Base-by-base conservation (phyloP, 2,329 filamentous ascomycete genomes). In the Xylariaceae sp. region DNA sequence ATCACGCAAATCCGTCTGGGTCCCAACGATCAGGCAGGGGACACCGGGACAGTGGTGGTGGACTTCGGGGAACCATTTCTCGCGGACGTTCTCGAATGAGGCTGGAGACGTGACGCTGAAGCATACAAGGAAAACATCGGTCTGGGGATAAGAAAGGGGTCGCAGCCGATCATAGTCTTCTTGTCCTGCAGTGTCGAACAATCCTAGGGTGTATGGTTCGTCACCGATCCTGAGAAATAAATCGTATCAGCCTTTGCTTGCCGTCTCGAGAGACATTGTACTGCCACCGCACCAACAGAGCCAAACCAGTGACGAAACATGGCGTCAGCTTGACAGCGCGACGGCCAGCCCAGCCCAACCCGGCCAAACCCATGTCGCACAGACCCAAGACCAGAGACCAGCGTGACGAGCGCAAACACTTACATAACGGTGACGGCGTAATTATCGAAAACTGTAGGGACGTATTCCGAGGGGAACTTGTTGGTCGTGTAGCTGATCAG, bases 391-490 rank as follows among this genome's bases (percentile, higher is more conserved):
- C 16, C 26, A 8, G 13, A 15, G 49, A 55, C 32, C 18, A 16
- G 50, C 41, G 37, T 22, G 42, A 46, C 47, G 5, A 30, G 46
- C 44, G 34, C 3, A 43, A 7, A 16, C 36, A 59, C 91, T 86
- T 81, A 96, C 94, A 99, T 99, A 65, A 99, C 94, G 63, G 94
- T 99, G 72, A 99, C 94, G 54, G 94, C 94, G 82, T 99, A 99
- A 77, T 99, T 99, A 75, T 99, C 94, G 74, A 99, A 99, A 61
- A 99, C 94, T 29, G 94, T 99, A 49, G 94, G 94, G 55, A 99
- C 94, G 74, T 99, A 99, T 92, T 99, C 94, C 68, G 92, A 96
- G 34, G 94, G 94, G 74, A 99, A 99, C 70, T 97, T 97, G 82
- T 99, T 99, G 61, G 94, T 99, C 62, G 94, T 99, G 77, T 99